Evolutionary conservation across 2,329 filamentous ascomycete genomes (phyloP).

Genomic region (Colletotrichum siamense): DNA sequence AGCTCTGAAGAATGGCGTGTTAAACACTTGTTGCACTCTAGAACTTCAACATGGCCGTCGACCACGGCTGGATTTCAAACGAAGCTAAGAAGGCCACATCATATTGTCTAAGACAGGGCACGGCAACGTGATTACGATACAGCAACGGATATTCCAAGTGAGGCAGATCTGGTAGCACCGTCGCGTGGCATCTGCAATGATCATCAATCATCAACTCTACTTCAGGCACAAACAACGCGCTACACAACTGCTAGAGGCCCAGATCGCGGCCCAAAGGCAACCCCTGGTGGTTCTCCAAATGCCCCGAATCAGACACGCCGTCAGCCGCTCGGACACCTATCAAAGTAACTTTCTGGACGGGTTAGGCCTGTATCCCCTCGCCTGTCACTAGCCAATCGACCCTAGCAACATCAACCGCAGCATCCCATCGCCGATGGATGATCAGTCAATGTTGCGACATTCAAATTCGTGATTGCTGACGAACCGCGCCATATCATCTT

Average conservation of each 20-base stretch:
- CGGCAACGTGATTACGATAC: neutral
- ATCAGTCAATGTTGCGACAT: neutral
- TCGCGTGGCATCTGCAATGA: conserved; percentile 3
- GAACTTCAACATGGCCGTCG: neutral
- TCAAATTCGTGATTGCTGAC: neutral
- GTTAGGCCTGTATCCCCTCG: neutral
- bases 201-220: neutral
- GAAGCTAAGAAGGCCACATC: neutral
- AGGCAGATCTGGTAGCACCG: neutral
- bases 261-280: neutral
- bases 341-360: neutral
- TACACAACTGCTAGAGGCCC: neutral
- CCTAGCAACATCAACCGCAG: neutral
- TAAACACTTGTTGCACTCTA: neutral
- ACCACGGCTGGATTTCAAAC: neutral
- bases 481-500: neutral
- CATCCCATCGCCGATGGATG: neutral
- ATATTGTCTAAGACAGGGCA: neutral
- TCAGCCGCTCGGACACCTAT: neutral
- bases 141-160: neutral
- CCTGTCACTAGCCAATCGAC: neutral
- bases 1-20: neutral
- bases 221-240: neutral
- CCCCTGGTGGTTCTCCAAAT: neutral
- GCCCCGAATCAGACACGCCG: neutral